Conservation (phyloP, 495 filamentous ascomycete species). For the Trichoderma erinaceum region DNA sequence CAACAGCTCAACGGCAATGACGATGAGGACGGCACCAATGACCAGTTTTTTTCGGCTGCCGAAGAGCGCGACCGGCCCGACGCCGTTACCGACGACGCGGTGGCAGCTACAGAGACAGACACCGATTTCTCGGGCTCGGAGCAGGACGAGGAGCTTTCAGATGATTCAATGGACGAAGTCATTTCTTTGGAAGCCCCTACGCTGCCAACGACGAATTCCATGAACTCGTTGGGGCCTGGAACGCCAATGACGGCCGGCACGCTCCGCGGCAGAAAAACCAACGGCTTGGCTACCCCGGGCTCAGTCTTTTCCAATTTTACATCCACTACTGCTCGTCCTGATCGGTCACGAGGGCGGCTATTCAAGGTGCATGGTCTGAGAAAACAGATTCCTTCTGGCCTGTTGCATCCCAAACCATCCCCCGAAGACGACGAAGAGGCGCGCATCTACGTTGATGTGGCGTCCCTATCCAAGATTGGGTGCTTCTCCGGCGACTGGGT, state of each 20-base stretch:
- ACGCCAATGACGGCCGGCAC: conserved; percentile 59
- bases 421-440: conserved; percentile 77
- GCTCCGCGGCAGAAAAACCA: conserved; percentile 47
- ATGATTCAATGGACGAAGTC: conserved; percentile 73
- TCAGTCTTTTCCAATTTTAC: conserved; percentile 84
- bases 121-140: conserved; percentile 55
- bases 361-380: conserved; percentile 79
- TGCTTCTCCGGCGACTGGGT: conserved; percentile 99
- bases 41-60: conserved; percentile 81
- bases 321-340: conserved; percentile 64
- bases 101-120: conserved; percentile 53
- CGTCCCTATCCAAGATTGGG: conserved; percentile 74
- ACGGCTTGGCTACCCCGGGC: conserved; percentile 68
- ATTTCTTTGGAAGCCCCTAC: conserved; percentile 78
- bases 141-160: conserved; percentile 47
- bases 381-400: conserved; percentile 62
- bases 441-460: conserved; percentile 81
- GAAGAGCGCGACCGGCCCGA: conserved; percentile 56
- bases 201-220: conserved; percentile 63
- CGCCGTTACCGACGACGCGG: conserved; percentile 37
- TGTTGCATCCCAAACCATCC: conserved; percentile 75
- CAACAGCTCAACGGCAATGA: conserved; percentile 52
- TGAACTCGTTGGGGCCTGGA: conserved; percentile 64
- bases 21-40: conserved; percentile 71
- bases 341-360: conserved; percentile 48